Percentiles rank a stretch among this genome's conserved stretches.
These are phyloP conservation scores for Leishmania arabica DNA, from an alignment of 208 protist genomes.

Conservation along the genomic window DNA sequence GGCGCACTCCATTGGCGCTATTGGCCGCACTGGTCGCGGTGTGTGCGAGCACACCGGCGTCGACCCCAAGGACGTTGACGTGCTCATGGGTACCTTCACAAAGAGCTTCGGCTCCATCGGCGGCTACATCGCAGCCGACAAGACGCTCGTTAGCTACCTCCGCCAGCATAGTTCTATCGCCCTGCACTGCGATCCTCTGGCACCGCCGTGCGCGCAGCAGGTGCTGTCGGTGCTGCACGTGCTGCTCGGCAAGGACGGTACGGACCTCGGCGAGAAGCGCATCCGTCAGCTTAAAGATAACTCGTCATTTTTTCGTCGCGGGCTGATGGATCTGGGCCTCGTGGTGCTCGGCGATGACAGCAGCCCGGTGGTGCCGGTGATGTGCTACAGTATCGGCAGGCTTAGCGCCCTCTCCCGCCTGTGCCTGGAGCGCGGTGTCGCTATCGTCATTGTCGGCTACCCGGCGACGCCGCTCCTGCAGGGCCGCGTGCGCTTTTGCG, in stretches of 20 bases:
- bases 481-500: slow-evolving; percentile 92
- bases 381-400: slow-evolving; percentile 95
- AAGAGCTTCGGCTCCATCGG: slow-evolving; percentile 97
- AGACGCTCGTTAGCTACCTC: slow-evolving; percentile 73
- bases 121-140: slow-evolving; percentile 95
- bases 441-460: slow-evolving; percentile 97
- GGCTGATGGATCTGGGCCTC: slow-evolving; percentile 78
- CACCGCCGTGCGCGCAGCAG: slow-evolving; percentile 91
- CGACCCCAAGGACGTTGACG: slow-evolving; percentile 88
- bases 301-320: slow-evolving; percentile 83
- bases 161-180: slow-evolving; percentile 65
- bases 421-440: slow-evolving; percentile 89
- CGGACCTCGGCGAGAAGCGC: slow-evolving; percentile 77
- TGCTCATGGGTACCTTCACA: slow-evolving; percentile 97
- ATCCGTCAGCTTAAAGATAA: slow-evolving; percentile 86
- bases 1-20: slow-evolving; percentile 98
- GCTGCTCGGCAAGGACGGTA: slow-evolving; percentile 92
- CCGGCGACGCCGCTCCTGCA: slow-evolving; percentile 95
- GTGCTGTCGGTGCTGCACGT: slow-evolving; percentile 86
- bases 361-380: slow-evolving; percentile 96
- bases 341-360: slow-evolving; percentile 89
- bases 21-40: slow-evolving; percentile 93
- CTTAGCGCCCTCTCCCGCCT: slow-evolving; percentile 87
- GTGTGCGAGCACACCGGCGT: slow-evolving; percentile 94
- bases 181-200: slow-evolving; percentile 82